These are phyloP conservation scores for Thelonectria discophora DNA, from an alignment of 2,329 filamentous ascomycete species.

Conservation along the genomic window DNA sequence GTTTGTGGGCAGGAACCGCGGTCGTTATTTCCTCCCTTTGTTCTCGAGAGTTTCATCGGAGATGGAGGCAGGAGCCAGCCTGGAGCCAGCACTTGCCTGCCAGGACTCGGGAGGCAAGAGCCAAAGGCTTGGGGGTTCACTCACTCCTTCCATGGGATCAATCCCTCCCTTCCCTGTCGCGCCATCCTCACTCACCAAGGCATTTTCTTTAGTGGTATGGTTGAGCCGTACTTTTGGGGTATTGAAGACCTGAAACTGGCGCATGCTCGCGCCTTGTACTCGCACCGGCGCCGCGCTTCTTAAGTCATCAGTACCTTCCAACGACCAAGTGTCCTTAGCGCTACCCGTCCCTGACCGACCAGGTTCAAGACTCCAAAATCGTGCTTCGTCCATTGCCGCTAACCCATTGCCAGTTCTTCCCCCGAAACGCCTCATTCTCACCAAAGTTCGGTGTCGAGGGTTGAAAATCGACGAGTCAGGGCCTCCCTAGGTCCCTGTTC, in stretches of 20 bases:
- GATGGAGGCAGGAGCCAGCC: too few relatives aligned
- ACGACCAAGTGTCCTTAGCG: not conserved
- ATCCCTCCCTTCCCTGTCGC: not conserved
- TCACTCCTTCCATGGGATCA: not conserved
- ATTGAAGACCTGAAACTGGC: conserved; percentile 15
- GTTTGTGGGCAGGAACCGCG: not conserved
- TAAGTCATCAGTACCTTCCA: conserved; percentile 4
- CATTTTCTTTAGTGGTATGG: not conserved
- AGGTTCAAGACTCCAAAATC: not conserved
- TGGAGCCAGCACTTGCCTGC: too few relatives aligned
- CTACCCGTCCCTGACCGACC: not conserved
- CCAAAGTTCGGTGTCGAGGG: conserved; percentile 15
- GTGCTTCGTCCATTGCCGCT: not conserved
- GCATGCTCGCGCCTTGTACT: not conserved
- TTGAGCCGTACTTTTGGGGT: not conserved
- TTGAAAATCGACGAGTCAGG: conserved; percentile 3
- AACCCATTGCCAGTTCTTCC: conserved; percentile 5
- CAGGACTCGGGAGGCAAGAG: too few relatives aligned
- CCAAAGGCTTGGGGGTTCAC: too few relatives aligned
- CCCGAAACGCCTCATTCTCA: conserved; percentile 4
- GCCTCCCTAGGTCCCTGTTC: conserved; percentile 4
- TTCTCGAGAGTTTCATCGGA: not conserved
- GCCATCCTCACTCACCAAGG: conserved; percentile 1
- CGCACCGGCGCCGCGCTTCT: not conserved
- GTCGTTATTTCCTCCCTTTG: not conserved